Base-by-base conservation (phyloP, 2,329 filamentous ascomycete species). In the Penicillium sp. region DNA sequence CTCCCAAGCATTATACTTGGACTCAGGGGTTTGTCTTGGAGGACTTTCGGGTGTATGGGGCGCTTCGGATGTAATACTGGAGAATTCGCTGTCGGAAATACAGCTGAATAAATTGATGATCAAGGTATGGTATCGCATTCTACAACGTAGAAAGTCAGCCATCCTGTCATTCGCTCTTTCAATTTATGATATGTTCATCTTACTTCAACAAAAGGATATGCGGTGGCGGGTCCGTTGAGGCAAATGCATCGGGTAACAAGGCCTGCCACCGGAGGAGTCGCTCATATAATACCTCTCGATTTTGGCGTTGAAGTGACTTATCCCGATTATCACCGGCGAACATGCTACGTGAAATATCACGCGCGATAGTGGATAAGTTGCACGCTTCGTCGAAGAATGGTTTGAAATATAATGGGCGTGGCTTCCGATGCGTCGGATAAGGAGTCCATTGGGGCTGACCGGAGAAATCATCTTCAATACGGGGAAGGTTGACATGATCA, bases 51-150 rank as follows among this genome's bases (percentile, higher is more conserved):
- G 70, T 8, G 70, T 71, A 27, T 69, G 57, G 1, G 66, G 66
- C 5, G 56, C 62, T 21, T 65, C 66, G 19, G 61, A 63, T 3
- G 62, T 50, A 3, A 43, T 19, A n/a, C 57, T 62, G 1, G 64
- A 56, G 11, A 50, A 33, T 29, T 64, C 51, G 9, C 65, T 56
- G 14, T 67, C 54, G n/a, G 63, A 52, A 21, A 64, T 63, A 54
- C 68, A 73, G 14, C 64, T 69, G 62, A 75, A 71, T n/a, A 76
- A 55, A 50, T 67, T 74, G 52, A 76, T 74, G 22, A 69, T 60
- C 27, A 73, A 54, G 42, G 72, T 65, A 49, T 74, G 59, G 39
- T 72, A 74, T 16, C 73, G 67, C 69, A 76, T 74, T 45, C 72
- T 75, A 56, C 54, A 37, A 44, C n/a, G 16, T 27, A 24, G 8